A percentile compares a stretch with the other conserved stretches of the same genome.
Conservation (phyloP, 768 basidiomycete genomes). For the Lactarius hengduanensis region DNA sequence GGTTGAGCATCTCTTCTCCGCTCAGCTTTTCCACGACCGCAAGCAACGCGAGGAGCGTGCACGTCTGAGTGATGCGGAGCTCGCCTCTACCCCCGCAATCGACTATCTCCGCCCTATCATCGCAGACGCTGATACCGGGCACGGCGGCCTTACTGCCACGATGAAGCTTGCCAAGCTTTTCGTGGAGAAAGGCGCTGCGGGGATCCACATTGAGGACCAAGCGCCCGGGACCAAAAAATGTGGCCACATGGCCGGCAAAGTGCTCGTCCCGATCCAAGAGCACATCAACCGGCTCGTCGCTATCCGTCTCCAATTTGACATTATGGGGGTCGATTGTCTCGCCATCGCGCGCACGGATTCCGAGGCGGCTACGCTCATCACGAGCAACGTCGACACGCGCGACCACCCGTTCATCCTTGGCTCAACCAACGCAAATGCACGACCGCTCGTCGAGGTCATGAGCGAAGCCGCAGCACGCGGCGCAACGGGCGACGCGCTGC, state of each 20-base stretch:
- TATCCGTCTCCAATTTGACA: slow-evolving; percentile 95
- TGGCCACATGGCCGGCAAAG: slow-evolving; percentile 93
- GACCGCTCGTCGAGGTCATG: slow-evolving; percentile 78
- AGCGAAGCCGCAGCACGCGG: slow-evolving; percentile 79
- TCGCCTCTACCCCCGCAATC: slow-evolving; percentile 63
- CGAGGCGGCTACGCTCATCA: slow-evolving; percentile 95
- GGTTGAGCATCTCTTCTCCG: slow-evolving; percentile 97
- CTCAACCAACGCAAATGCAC: slow-evolving; percentile 69
- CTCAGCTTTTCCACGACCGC: slow-evolving; percentile 98
- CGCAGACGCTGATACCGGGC: slow-evolving; percentile 97
- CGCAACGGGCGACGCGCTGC: slow-evolving; percentile 74
- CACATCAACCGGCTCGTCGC: slow-evolving; percentile 98
- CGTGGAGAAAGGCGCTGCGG: slow-evolving; percentile 97
- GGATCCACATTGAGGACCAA: slow-evolving; percentile 98
- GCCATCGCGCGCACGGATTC: slow-evolving; percentile 94
- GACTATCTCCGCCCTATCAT: slow-evolving; percentile 95
- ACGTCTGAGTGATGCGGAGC: slow-evolving; percentile 64
- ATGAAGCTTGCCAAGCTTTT: slow-evolving; percentile 99
- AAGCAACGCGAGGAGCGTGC: slow-evolving; percentile 88
- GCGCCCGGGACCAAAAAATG: slow-evolving; percentile 97
- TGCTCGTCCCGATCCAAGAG: slow-evolving; percentile 94
- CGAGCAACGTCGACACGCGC: slow-evolving; percentile 94
- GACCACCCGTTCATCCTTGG: slow-evolving; percentile 98
- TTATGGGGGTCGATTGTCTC: slow-evolving; percentile 97
- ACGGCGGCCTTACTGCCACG: slow-evolving; percentile 95